A percentile compares a stretch with the other conserved stretches of the same genome.
These are phyloP conservation scores for Claviceps africana DNA, from an alignment of 2,329 filamentous ascomycete species.

Conservation along the genomic window DNA sequence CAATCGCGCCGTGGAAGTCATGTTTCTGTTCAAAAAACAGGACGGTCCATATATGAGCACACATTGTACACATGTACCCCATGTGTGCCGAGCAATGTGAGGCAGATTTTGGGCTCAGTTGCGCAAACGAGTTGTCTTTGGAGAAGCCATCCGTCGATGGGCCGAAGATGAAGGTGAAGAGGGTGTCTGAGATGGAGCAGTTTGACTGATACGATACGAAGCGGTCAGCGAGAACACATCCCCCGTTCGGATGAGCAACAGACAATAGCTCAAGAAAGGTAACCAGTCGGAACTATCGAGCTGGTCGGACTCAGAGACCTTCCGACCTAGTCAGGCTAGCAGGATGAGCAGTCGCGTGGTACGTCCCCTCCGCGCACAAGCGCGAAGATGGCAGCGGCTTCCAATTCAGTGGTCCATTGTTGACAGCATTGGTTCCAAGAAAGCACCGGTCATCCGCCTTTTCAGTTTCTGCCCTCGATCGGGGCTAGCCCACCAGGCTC, in stretches of 20 bases:
- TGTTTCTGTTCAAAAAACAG: background rate
- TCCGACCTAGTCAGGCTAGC: conserved; percentile 1
- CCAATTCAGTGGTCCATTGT: conserved; percentile 9
- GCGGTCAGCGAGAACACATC: conserved; percentile 1
- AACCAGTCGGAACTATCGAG: background rate
- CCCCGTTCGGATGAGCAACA: background rate
- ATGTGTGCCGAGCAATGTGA: background rate
- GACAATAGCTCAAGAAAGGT: background rate
- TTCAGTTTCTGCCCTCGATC: conserved; percentile 2
- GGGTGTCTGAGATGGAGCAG: background rate
- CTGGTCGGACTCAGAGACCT: background rate
- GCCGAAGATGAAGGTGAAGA: background rate
- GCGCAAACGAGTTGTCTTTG: background rate
- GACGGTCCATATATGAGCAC: background rate
- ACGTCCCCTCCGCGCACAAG: conserved; percentile 7
- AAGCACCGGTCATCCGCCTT: conserved; percentile 1
- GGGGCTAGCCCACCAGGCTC: conserved; percentile 3
- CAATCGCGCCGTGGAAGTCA: background rate
- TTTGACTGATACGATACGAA: background rate
- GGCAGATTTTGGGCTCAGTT: background rate
- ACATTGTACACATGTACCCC: background rate
- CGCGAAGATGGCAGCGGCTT: conserved; percentile 7
- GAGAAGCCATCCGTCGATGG: background rate
- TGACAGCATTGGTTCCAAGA: background rate
- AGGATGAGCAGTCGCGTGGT: conserved; percentile 5